Base-by-base conservation (phyloP, 2,329 filamentous ascomycete species). In the Penicillium occitanis region DNA sequence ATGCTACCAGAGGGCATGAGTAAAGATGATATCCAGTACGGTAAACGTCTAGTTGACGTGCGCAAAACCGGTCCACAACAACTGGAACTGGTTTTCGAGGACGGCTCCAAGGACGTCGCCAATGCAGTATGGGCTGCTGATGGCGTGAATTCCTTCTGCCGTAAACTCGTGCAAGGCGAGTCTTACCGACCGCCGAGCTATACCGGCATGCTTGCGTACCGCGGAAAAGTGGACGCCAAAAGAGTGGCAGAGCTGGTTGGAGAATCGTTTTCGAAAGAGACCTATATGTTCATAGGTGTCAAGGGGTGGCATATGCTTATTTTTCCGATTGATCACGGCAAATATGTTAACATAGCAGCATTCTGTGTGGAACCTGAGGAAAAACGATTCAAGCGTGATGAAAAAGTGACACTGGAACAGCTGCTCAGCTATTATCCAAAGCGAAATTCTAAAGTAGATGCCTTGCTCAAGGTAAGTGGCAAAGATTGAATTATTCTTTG, bases 51-150 rank as follows among this genome's bases (percentile, higher is more conserved):
- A 0, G 59, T 51, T 7, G 59, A 66, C 13, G 17, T 66, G 11
- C 28, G 40, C 28, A 58, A 35, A 22, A 55, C 28, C 14, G 64
- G 64, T 4, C 59, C 64, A 2, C 58, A 66, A 19, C 35, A 66
- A 30, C 22, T 66, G 40, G 64, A 57, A 17, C 28, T 66, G 25
- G 22, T 58, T 6, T 66, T 66, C 42, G 51, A 40, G 22, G 64
- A 66, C 22, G 64, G 64, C 8, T 57, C 64, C 5, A 62, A 46
- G 25, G 64, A 58, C n/a, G 2, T n/a, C 40, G 64, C 51, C 14
- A 57, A 66, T 28, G 64, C 64, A 2, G 50, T 65, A n/a, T 66
- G 59, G 59, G 64, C 64, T 7, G 64, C 64, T 11, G 64, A 66
- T 11, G 64, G 58, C 1, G 58, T 66, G 19, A 66, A 66, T 37